Base-by-base conservation (phyloP, 2,329 filamentous ascomycete species). In the Epichloe gansuensis region DNA sequence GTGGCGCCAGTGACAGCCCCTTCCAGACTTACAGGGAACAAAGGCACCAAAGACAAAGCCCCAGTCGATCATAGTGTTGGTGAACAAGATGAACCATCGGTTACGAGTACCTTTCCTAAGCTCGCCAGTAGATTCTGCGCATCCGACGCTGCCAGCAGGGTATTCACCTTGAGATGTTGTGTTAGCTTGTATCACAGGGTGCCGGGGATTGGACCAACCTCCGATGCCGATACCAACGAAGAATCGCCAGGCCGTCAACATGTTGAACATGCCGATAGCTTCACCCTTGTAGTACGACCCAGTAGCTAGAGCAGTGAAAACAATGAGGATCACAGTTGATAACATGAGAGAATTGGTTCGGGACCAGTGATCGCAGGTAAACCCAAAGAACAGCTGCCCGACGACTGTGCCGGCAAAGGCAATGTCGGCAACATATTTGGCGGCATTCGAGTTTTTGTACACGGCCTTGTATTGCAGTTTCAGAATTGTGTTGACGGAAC, bases 1-100 rank as follows among this genome's bases (percentile, higher is more conserved):
- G 28, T 31, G 8, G 28, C 8, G 1, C 8, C 3, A 1, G 28
- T 31, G 28, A 9, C 28, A 31, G 28, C 28, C 28, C 28, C 28
- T 38, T 25, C 7, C 25, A 52, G 2, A 60, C 68, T 55, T 42
- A 70, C 69, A 79, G 3, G 89, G 87, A 2, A 93, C 81, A 56
- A 95, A 81, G 0, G 87, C 83, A 8, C 88, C 83, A 52, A 91
- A 74, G 2, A 94, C 86, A 58, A 94, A 95, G 1, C 88, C 90
- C 62, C 69, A 79, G 63, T 94, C 88, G 55, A 95, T 94, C 74
- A 90, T 86, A 25, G 86, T 81, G 67, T 94, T 94, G 46, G 88
- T 95, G 67, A 93, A 94, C 58, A 95, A 75, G 60, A 91, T 88
- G 64, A 91, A 96, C 88, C 89, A 95, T 41, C 86, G 77, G 64